phyloP scores from a whole-genome alignment of 805 yeast genomes.

The Saccharomycopsis synnaedendra region DNA sequence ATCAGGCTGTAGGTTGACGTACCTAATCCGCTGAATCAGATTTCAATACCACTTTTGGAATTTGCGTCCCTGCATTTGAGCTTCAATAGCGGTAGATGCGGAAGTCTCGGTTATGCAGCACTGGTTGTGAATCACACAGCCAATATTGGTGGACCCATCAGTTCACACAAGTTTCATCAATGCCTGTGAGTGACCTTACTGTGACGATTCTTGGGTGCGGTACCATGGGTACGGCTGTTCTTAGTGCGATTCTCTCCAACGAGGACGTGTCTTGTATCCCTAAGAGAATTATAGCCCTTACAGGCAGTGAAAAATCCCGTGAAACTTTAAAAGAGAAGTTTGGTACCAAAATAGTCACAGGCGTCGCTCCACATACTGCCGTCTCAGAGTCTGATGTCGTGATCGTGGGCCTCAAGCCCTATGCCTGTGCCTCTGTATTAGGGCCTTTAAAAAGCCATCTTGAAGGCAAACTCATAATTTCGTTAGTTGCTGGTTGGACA shows the following conservation, averaged over 20 bases:
- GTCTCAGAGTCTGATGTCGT: conserved; percentile 57
- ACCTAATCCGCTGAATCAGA: no score
- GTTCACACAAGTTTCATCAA: no score
- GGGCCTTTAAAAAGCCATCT: conserved; percentile 35
- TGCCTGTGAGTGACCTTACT: conserved; percentile 28
- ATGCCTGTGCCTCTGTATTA: conserved; percentile 52
- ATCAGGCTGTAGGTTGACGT: no score
- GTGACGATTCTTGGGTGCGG: conserved; percentile 86
- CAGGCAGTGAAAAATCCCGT: conserved; percentile 42
- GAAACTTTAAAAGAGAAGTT: conserved; percentile 36
- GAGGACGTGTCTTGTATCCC: conserved; percentile 41
- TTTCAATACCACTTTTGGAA: no score
- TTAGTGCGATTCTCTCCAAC: conserved; percentile 58
- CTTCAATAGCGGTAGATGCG: no score
- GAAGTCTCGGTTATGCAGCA: no score
- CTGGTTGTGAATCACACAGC: no score
- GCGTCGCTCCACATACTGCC: conserved; percentile 41
- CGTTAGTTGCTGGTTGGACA: conserved; percentile 89
- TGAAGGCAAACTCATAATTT: conserved; percentile 51
- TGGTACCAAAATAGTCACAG: conserved; percentile 37
- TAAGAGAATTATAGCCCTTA: conserved; percentile 65
- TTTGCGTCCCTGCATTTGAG: no score
- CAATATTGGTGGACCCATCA: no score
- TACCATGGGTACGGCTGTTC: conserved; percentile 89
- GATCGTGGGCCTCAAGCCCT: conserved; percentile 85